phyloP scores from a whole-genome alignment of 345 rosid genomes.

The Microthlaspi erraticum region DNA sequence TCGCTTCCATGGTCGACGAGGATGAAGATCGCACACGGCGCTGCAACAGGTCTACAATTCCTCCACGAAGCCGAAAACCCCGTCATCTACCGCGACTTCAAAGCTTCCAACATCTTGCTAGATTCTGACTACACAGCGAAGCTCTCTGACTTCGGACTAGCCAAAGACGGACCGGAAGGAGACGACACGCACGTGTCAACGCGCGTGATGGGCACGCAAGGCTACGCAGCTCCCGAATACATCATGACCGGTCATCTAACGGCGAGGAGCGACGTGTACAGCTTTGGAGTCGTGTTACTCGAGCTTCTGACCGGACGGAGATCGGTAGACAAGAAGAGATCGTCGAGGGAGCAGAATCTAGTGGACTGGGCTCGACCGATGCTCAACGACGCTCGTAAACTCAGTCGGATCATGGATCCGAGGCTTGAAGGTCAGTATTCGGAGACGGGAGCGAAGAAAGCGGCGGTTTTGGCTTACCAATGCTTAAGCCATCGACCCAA shows the following conservation, averaged over 20 bases:
- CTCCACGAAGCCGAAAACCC: conserved; percentile 91
- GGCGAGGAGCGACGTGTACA: conserved; percentile 71
- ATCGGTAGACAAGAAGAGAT: conserved; percentile 65
- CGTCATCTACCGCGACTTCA: conserved; percentile 87
- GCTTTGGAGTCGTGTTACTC: conserved; percentile 68
- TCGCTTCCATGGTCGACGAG: conserved; percentile 88
- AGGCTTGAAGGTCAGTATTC: conserved; percentile 92
- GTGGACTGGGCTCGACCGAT: conserved; percentile 77
- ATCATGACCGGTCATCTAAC: conserved; percentile 90
- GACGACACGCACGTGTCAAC: conserved; percentile 94
- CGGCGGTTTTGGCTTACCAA: conserved; percentile 77
- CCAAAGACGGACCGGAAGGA: conserved; percentile 96
- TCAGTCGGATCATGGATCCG: conserved; percentile 78
- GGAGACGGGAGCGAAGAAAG: conserved; percentile 74
- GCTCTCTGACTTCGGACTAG: conserved; percentile 88
- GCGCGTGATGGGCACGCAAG: conserved; percentile 93
- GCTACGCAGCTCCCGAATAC: conserved; percentile 96
- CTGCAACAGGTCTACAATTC: conserved; percentile 92
- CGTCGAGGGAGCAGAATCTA: conserved; percentile 61
- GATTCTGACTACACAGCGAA: conserved; percentile 85
- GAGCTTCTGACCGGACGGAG: conserved; percentile 70
- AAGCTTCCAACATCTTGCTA: conserved; percentile 84
- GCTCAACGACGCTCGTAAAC: conserved; percentile 67
- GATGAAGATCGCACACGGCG: conserved; percentile 90
- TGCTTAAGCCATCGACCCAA: conserved; percentile 85